Evolutionary conservation across 2,329 filamentous ascomycete species (phyloP), one percentile per base, ranked within the genome.

Genomic region (Botrytis byssoidea): DNA sequence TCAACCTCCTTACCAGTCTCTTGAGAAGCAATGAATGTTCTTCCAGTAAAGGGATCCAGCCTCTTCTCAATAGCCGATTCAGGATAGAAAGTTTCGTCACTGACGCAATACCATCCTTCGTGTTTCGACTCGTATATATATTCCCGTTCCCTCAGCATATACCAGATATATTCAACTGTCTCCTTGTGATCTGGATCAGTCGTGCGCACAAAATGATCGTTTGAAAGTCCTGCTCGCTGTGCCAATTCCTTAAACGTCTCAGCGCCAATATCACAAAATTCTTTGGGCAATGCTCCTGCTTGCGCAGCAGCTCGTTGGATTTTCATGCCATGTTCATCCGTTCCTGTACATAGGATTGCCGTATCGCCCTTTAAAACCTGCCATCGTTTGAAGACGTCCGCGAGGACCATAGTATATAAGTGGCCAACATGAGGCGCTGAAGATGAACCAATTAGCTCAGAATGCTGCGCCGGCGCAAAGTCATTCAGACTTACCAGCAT

Each of bases 301-400:
- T 90, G 88, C 10, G 87, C 85, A 1, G 96, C 93, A 0, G 95
- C 95, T 82, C 91, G 92, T 82, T 99, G 96, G 35, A 98, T 92
- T 87, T 99, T 99, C 89, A 98, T 92, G 61, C 96, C 96, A 85
- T 99, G 95, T 83, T 99, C 96, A 82, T 99, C 96, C 51, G 95
- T 98, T 74, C 96, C 96, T 1, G 96, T 99, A 79, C 92, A 91
- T 22, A 99, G 85, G 76, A 93, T 86, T 5, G 95, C 92, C 66
- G 87, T 84, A 44, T 89, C 84, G 55, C 93, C 93, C 74, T 91
- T 89, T 70, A 99, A 86, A 46, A 89, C 85, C 81, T 97, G 90
- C 94, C 94, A 99, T 83, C 96, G 88, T 83, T 98, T 99, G 78
- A 97, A 85, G 71, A 97, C 91, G 83, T 99, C 96, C 76, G 93